A percentile compares a stretch with the other conserved stretches of the same genome.
Conservation (phyloP, 192 early-diverging fungal genomes). For the Thoreauomyces humboldtii region DNA sequence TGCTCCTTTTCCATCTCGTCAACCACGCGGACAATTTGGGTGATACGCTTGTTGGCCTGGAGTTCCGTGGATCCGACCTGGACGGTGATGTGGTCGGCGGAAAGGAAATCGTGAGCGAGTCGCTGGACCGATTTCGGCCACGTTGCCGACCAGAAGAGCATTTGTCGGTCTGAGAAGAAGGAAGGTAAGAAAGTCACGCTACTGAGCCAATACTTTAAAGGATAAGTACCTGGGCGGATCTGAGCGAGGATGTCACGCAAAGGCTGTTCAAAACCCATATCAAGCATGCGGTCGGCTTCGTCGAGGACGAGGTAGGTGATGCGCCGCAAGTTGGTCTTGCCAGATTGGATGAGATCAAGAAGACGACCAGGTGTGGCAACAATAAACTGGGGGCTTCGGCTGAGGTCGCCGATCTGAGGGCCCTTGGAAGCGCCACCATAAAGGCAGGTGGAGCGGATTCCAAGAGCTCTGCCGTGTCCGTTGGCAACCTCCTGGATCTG, state of each 20-base stretch:
- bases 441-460: slow-evolving; percentile 73
- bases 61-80: slow-evolving; percentile 86
- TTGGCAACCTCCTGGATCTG: slow-evolving; percentile 61
- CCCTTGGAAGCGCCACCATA: slow-evolving; percentile 80
- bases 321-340: slow-evolving; percentile 73
- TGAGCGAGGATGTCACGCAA: slow-evolving; percentile 82
- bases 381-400: slow-evolving; percentile 61
- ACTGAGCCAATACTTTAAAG: not conserved
- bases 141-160: slow-evolving; percentile 92
- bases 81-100: slow-evolving; percentile 74
- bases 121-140: slow-evolving; percentile 90
- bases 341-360: slow-evolving; percentile 84
- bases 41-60: slow-evolving; percentile 79
- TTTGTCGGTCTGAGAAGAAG: slow-evolving; percentile 70
- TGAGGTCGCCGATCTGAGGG: slow-evolving; percentile 62
- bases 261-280: slow-evolving; percentile 91
- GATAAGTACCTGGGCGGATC: slow-evolving; percentile 49
- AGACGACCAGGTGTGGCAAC: slow-evolving; percentile 95
- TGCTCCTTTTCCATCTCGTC: slow-evolving; percentile 69
- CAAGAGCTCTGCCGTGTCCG: slow-evolving; percentile 62
- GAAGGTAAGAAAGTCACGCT: not conserved
- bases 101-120: slow-evolving; percentile 81
- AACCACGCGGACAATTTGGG: slow-evolving; percentile 87
- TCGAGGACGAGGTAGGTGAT: slow-evolving; percentile 96
- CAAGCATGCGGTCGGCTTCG: slow-evolving; percentile 96